phyloP scores from a whole-genome alignment of 2,329 filamentous ascomycete genomes.

The Chaetomium globosum region DNA sequence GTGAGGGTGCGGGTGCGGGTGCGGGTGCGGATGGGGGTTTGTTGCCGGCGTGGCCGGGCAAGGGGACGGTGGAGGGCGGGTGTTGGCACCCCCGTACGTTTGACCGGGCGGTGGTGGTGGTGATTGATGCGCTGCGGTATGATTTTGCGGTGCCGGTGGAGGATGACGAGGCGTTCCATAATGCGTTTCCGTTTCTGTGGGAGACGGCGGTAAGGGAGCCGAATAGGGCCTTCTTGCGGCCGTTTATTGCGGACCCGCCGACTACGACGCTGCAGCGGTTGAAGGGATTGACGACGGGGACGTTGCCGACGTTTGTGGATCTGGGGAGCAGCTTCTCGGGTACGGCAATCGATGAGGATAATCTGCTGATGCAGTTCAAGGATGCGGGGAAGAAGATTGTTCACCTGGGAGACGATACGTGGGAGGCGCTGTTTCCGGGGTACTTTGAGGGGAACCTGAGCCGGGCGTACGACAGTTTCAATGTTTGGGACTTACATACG shows the following conservation, averaged over 20 bases:
- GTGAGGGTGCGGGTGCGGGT: background rate
- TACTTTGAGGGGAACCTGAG: slow-evolving; percentile 89
- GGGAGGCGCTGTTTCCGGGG: slow-evolving; percentile 89
- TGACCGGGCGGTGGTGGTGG: slow-evolving; percentile 83
- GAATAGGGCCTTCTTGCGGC: slow-evolving; percentile 81
- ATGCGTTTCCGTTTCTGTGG: slow-evolving; percentile 84
- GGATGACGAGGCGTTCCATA: slow-evolving; percentile 68
- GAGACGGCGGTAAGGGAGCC: slow-evolving; percentile 76
- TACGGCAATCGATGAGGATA: slow-evolving; percentile 91
- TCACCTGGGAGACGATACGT: slow-evolving; percentile 97
- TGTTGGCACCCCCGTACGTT: slow-evolving; percentile 98
- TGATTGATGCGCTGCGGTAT: slow-evolving; percentile 93
- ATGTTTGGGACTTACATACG: slow-evolving; percentile 96
- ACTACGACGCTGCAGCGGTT: slow-evolving; percentile 90
- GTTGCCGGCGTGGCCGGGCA: slow-evolving; percentile 48
- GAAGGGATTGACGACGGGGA: slow-evolving; percentile 93
- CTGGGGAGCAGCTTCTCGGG: slow-evolving; percentile 94
- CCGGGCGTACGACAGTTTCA: slow-evolving; percentile 91
- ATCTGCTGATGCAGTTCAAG: slow-evolving; percentile 68
- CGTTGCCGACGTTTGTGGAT: slow-evolving; percentile 91
- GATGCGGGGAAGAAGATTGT: slow-evolving; percentile 73
- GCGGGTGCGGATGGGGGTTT: background rate
- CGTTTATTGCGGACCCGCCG: slow-evolving; percentile 95
- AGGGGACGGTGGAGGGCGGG: slow-evolving; percentile 59
- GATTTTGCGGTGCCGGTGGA: slow-evolving; percentile 88